Evolutionary conservation across 441 rosid species (phyloP).

Genomic region (Metrosideros polymorpha): DNA sequence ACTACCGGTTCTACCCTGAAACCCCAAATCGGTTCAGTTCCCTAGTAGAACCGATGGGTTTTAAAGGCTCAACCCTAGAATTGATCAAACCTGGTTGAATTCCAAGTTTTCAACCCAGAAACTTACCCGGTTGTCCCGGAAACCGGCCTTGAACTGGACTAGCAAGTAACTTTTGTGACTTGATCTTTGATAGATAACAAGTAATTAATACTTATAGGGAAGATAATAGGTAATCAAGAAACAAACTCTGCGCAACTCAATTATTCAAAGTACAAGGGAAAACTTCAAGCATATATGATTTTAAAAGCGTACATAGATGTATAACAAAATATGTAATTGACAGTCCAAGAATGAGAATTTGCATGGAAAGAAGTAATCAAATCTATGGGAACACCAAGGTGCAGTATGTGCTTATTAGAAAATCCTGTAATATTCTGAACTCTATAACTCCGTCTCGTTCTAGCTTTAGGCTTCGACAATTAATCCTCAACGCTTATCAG

Average conservation of each 20-base stretch:
- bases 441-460: neutral
- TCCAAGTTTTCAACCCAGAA: neutral
- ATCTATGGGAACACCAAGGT: neutral
- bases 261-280: neutral
- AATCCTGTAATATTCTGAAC: neutral
- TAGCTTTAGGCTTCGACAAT: neutral
- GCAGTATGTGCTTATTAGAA: neutral
- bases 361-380: neutral
- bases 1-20: neutral
- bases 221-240: neutral
- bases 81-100: neutral
- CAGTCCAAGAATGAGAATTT: neutral
- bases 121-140: neutral
- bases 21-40: accelerated
- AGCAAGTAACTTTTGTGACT: neutral
- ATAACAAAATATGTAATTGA: neutral
- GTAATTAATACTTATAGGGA: neutral
- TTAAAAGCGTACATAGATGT: neutral
- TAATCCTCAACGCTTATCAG: neutral
- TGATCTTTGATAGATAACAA: neutral
- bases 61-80: neutral
- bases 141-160: neutral
- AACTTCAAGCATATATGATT: neutral
- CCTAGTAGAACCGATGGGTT: neutral
- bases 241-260: neutral